These are phyloP conservation scores for Aspergillus persii DNA, from an alignment of 2,329 filamentous ascomycete species.

Conservation along the genomic window DNA sequence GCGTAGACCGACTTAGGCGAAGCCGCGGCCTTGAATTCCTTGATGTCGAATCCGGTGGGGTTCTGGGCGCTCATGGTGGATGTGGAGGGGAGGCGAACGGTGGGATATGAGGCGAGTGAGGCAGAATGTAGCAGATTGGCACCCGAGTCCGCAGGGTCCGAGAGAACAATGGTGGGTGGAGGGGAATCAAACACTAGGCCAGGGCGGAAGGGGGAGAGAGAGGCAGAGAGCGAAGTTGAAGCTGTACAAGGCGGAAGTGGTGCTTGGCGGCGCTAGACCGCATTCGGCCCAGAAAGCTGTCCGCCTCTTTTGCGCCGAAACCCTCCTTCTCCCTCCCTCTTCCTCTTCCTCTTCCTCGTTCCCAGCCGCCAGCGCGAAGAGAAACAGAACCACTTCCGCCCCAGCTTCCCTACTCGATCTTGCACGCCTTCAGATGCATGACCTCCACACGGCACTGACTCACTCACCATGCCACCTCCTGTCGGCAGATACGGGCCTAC, in stretches of 20 bases:
- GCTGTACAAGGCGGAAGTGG: conserved; percentile 17
- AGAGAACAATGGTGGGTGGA: conserved; percentile 11
- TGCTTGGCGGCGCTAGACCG: conserved; percentile 35
- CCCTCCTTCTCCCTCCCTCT: not conserved
- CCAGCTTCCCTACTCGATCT: conserved; percentile 12
- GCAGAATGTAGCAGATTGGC: not conserved
- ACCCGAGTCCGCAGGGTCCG: conserved; percentile 13
- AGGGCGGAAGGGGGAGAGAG: not conserved
- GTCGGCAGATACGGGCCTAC: conserved; percentile 58
- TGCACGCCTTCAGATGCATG: conserved; percentile 19
- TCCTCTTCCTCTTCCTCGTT: not conserved
- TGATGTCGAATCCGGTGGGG: conserved; percentile 89
- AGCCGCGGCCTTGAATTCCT: conserved; percentile 71
- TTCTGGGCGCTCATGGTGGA: conserved; percentile 55
- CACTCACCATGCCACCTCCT: conserved; percentile 55
- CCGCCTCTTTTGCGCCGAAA: conserved; percentile 24
- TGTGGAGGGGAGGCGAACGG: conserved; percentile 11
- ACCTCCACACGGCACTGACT: conserved; percentile 11
- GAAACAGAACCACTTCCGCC: conserved; percentile 6
- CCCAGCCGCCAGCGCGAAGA: conserved; percentile 22
- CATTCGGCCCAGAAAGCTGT: conserved; percentile 23
- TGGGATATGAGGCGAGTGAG: conserved; percentile 11
- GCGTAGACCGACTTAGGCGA: conserved; percentile 53
- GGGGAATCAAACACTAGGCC: not conserved
- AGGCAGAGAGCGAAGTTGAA: conserved; percentile 20